These are phyloP conservation scores for Torulaspora franciscae DNA, from an alignment of 805 yeast genomes.

Conservation along the genomic window DNA sequence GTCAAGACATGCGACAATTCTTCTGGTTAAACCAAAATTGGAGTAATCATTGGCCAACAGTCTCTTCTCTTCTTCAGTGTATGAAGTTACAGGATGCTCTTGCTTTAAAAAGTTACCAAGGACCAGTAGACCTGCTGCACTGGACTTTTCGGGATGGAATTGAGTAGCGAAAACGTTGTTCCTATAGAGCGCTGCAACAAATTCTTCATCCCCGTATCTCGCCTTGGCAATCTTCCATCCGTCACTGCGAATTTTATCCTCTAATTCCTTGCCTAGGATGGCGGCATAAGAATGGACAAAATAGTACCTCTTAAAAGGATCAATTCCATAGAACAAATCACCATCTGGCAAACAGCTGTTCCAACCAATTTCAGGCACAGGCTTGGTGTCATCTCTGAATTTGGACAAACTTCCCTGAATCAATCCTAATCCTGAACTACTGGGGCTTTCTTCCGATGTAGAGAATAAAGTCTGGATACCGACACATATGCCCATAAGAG, in stretches of 20 bases:
- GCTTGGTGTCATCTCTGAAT: conserved; percentile 59
- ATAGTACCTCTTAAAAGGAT: conserved; percentile 69
- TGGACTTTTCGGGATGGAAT: conserved; percentile 99
- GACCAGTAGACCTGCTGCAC: conserved; percentile 78
- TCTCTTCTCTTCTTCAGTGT: conserved; percentile 23
- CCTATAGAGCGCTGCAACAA: conserved; percentile 74
- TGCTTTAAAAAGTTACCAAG: conserved; percentile 63
- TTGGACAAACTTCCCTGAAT: conserved; percentile 50
- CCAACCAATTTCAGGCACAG: conserved; percentile 99
- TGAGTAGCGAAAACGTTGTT: conserved; percentile 91
- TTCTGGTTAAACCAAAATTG: conserved; percentile 69
- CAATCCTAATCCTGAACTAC: conserved; percentile 55
- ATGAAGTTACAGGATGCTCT: conserved; percentile 19
- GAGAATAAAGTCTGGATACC: conserved; percentile 84
- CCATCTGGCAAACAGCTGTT: conserved; percentile 42
- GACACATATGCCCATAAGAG: conserved; percentile 95
- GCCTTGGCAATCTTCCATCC: conserved; percentile 75
- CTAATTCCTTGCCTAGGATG: conserved; percentile 41
- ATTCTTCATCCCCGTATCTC: conserved; percentile 69
- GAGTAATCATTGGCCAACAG: conserved; percentile 36
- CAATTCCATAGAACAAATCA: conserved; percentile 52
- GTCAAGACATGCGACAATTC: conserved; percentile 94
- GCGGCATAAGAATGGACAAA: conserved; percentile 95
- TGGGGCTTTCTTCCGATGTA: conserved; percentile 70
- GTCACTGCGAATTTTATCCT: conserved; percentile 30